Evolutionary conservation across 768 basidiomycete species (phyloP).

Genomic region (Suillus placidus): DNA sequence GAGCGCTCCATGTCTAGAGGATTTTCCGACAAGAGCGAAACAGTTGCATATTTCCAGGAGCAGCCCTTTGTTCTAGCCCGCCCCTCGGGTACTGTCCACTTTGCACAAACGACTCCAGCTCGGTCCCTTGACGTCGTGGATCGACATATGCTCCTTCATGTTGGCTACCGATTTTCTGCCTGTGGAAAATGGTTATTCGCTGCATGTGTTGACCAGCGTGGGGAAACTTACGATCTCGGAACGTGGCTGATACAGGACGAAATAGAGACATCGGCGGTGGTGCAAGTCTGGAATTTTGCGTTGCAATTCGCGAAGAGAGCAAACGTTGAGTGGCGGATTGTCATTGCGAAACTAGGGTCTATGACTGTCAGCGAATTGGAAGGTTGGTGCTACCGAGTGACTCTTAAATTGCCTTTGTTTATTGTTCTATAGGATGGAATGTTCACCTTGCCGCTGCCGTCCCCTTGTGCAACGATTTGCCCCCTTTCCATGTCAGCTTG

Average conservation of each 20-base stretch:
- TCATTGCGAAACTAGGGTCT: conserved; percentile 67
- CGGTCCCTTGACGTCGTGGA: conserved; percentile 54
- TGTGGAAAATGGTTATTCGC: conserved; percentile 80
- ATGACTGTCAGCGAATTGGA: conserved; percentile 63
- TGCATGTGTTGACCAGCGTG: conserved; percentile 76
- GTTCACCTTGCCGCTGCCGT: conserved; percentile 48
- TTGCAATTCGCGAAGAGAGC: conserved; percentile 62
- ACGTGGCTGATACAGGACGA: conserved; percentile 65
- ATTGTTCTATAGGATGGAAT: conserved; percentile 61
- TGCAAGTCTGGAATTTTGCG: conserved; percentile 73
- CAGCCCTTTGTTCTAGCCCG: conserved; percentile 68
- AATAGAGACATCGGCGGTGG: conserved; percentile 49
- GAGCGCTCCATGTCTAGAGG: conserved; percentile 61
- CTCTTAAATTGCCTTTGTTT: conserved; percentile 10
- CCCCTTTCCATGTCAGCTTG: conserved; percentile 61
- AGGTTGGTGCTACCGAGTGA: conserved; percentile 46
- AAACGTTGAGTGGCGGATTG: conserved; percentile 80
- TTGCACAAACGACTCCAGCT: conserved; percentile 41
- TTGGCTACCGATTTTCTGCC: conserved; percentile 67
- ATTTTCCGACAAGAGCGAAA: conserved; percentile 43
- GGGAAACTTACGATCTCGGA: conserved; percentile 70
- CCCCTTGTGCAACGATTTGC: conserved; percentile 42
- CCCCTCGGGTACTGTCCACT: conserved; percentile 38
- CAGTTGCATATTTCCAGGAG: conserved; percentile 59
- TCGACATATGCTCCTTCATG: conserved; percentile 67